These are phyloP conservation scores for Ganoderma multipileum DNA, from an alignment of 1,284 basidiomycete genomes.

Conservation along the genomic window DNA sequence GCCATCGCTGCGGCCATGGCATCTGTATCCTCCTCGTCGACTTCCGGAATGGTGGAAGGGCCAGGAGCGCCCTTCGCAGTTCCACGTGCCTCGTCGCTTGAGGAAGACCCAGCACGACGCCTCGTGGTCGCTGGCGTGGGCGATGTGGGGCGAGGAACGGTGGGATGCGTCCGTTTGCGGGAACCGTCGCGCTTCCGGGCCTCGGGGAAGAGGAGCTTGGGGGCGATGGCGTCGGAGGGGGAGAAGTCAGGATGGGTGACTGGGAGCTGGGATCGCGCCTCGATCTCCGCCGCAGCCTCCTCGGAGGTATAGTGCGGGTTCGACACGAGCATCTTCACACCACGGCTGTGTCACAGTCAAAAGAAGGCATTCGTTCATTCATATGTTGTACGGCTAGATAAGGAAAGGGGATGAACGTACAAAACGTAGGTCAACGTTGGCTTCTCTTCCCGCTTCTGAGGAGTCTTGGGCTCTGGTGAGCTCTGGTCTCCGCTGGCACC, in stretches of 20 bases:
- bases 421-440: conserved; percentile 64
- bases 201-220: conserved; percentile 56
- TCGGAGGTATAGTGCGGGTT: conserved; percentile 58
- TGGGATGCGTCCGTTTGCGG: conserved; percentile 21
- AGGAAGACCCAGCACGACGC: conserved; percentile 27
- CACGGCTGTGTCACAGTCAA: conserved; percentile 49
- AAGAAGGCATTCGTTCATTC: neutral
- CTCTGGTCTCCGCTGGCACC: conserved; percentile 20
- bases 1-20: conserved; percentile 32
- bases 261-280: conserved; percentile 52
- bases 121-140: conserved; percentile 17
- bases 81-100: conserved; percentile 29
- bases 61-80: conserved; percentile 15
- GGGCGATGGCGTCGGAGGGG: conserved; percentile 52
- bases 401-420: conserved; percentile 47
- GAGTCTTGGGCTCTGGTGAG: conserved; percentile 30
- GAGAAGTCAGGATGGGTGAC: conserved; percentile 59
- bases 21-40: conserved; percentile 20
- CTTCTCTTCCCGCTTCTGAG: conserved; percentile 46
- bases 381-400: neutral
- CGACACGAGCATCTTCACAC: conserved; percentile 52
- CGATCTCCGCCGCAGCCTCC: conserved; percentile 33
- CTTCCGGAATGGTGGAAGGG: conserved; percentile 10
- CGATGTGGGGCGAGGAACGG: conserved; percentile 16
- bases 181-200: conserved; percentile 32